A percentile compares a stretch with the other conserved stretches of the same genome.
Conservation (phyloP, 179 eudicot species). For the Beta lomatogona region DNA sequence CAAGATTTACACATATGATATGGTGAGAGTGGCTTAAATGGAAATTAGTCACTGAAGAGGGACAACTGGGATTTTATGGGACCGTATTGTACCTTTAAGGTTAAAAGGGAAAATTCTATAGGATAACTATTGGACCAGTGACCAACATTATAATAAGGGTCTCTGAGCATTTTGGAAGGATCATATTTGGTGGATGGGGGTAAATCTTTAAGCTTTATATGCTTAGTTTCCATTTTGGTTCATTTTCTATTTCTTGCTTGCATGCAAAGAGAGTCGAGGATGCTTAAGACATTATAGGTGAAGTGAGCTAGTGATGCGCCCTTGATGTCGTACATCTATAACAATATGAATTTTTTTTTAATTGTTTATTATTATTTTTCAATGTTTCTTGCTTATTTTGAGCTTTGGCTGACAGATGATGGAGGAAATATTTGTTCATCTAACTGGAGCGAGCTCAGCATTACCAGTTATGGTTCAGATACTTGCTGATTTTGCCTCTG, state of each 20-base stretch:
- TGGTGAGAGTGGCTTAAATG: too few species aligned
- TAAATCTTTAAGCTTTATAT: background rate
- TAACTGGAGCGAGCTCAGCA: conserved; percentile 80
- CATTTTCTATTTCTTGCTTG: background rate
- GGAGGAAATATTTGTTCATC: conserved; percentile 86
- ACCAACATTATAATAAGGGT: too few species aligned
- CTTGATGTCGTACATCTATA: background rate
- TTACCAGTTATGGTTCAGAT: conserved; percentile 92
- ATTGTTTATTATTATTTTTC: background rate
- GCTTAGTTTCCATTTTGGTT: background rate
- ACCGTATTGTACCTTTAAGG: too few species aligned
- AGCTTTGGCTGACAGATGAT: conserved; percentile 62
- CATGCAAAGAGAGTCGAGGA: background rate
- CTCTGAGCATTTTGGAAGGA: too few species aligned
- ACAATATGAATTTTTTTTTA: too few species aligned
- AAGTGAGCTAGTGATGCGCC: background rate
- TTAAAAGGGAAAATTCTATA: too few species aligned
- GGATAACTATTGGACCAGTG: too few species aligned
- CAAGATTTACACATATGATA: too few species aligned
- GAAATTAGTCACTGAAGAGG: too few species aligned
- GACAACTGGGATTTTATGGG: too few species aligned
- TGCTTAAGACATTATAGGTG: background rate
- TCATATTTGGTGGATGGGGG: too few species aligned
- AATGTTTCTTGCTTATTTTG: conserved; percentile 16
- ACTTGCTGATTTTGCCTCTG: conserved; percentile 84